Evolutionary conservation across 2,329 filamentous ascomycete genomes (phyloP).

Genomic region (Polychaeton citri): DNA sequence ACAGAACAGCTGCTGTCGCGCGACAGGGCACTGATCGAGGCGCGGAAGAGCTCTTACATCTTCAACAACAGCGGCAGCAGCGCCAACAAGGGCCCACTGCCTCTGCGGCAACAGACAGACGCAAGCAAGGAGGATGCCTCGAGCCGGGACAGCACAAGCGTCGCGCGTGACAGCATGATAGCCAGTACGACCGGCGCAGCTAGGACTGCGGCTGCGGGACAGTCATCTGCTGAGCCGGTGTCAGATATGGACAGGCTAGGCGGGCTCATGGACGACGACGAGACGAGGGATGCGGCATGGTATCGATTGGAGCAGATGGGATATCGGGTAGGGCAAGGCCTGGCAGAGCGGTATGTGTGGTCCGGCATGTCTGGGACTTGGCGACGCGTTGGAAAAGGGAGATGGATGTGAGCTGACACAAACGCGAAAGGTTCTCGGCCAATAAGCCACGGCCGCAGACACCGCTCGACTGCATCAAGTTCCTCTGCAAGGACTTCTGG

Average conservation of each 20-base stretch:
- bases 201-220: not conserved
- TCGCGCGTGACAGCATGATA: slow-evolving; percentile 1
- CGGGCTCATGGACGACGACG: slow-evolving; percentile 43
- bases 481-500: slow-evolving; percentile 97
- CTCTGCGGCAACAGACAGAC: not conserved
- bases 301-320: slow-evolving; percentile 72
- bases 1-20: slow-evolving; percentile 54
- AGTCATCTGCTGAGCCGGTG: not conserved
- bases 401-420: no score
- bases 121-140: slow-evolving; percentile 5
- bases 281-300: slow-evolving; percentile 72
- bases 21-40: slow-evolving; percentile 27
- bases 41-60: slow-evolving; percentile 16
- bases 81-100: not conserved
- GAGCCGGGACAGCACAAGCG: slow-evolving; percentile 8
- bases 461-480: slow-evolving; percentile 92
- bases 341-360: slow-evolving; percentile 68
- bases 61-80: slow-evolving; percentile 13
- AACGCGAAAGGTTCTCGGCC: slow-evolving; percentile 53
- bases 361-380: slow-evolving; percentile 1
- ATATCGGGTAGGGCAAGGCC: slow-evolving; percentile 81
- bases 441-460: slow-evolving; percentile 82
- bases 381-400: not conserved
- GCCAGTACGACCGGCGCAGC: not conserved
- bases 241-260: not conserved